Base-by-base conservation (phyloP, 352 stramenopile species). In the Albugo candida region DNA sequence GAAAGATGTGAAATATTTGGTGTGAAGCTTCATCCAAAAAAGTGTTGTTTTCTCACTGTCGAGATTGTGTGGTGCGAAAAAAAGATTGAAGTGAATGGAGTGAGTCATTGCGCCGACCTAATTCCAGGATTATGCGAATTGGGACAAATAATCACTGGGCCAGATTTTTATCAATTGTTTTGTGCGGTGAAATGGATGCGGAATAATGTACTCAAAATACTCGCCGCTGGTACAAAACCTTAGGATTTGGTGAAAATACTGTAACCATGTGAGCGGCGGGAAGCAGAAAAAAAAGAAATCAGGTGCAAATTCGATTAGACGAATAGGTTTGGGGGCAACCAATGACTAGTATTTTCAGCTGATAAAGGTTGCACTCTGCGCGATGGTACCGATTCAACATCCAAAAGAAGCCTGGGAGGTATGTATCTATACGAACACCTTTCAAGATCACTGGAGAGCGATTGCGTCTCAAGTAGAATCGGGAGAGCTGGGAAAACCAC, bases 21-120 rank as follows among this genome's bases (percentile, higher is more conserved):
- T 3, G 19, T 67, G 1, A 72, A 72, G 42, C 35, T 72, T 0
- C 36, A n/a, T n/a, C n/a, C n/a, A n/a, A n/a, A n/a, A n/a, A n/a
- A n/a, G n/a, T n/a, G n/a, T n/a, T n/a, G n/a, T n/a, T 60, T 72
- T 27, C 16, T 59, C 36, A 13, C 21, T 0, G 36, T 5, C 0
- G 49, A 67, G 20, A 51, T 57, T 0, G 53, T 48, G 20, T 67
- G 58, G 53, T 65, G 60, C 41, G 59, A 53, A 0, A 47, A 39
- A 2, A 36, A 56, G 0, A 52, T 69, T 11, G 64, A 55, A 0
- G 50, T 35, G 0, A 14, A 34, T 5, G 58, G 57, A 0, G 43
- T 71, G 0, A 18, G 20, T 0, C 54, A 66, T 16, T 54, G 24
- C 27, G 53, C 51, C 3, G 50, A 59, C 0, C 38, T 55, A 0